Percentiles rank a stretch among this genome's conserved stretches.
Conservation (phyloP, 768 basidiomycete species). For the Crepidotus variabilis region DNA sequence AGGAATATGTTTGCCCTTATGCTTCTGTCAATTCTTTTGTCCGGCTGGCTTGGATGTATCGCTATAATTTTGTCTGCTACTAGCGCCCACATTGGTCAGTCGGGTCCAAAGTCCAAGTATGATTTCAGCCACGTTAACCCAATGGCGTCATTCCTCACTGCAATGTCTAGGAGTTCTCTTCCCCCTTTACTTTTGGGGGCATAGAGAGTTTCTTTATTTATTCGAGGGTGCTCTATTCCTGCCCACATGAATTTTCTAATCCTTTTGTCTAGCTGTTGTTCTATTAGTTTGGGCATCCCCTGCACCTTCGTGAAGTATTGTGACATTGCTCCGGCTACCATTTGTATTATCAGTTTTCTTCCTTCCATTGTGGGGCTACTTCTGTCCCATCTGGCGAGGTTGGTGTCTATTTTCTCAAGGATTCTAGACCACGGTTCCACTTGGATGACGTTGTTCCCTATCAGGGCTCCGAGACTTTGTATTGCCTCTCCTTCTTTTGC, state of each 20-base stretch:
- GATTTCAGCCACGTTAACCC: conserved; percentile 1
- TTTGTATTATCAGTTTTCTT: conserved; percentile 3
- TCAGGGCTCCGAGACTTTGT: conserved; percentile 23
- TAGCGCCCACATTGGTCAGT: not conserved
- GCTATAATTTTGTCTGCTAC: not conserved
- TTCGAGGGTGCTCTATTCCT: conserved; percentile 5
- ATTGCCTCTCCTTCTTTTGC: conserved; percentile 22
- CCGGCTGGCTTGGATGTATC: too few species aligned
- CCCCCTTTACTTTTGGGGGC: conserved; percentile 16
- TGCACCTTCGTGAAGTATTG: conserved; percentile 28
- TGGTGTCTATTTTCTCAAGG: conserved; percentile 17
- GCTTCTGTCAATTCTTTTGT: not conserved
- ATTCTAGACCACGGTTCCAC: conserved; percentile 17
- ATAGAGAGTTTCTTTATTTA: conserved; percentile 12
- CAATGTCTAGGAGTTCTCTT: conserved; percentile 16
- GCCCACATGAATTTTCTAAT: conserved; percentile 22
- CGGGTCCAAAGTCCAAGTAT: not conserved
- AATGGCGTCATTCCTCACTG: conserved; percentile 20
- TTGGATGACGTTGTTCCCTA: conserved; percentile 21
- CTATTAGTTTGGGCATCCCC: conserved; percentile 26
- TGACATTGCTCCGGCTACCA: conserved; percentile 21
- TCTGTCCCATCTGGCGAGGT: conserved; percentile 18
- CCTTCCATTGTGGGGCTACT: conserved; percentile 24
- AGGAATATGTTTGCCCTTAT: conserved; percentile 4
- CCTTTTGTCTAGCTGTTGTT: conserved; percentile 13